Base-by-base conservation (phyloP, 768 basidiomycete genomes). In the Phanerochaete sordida region DNA sequence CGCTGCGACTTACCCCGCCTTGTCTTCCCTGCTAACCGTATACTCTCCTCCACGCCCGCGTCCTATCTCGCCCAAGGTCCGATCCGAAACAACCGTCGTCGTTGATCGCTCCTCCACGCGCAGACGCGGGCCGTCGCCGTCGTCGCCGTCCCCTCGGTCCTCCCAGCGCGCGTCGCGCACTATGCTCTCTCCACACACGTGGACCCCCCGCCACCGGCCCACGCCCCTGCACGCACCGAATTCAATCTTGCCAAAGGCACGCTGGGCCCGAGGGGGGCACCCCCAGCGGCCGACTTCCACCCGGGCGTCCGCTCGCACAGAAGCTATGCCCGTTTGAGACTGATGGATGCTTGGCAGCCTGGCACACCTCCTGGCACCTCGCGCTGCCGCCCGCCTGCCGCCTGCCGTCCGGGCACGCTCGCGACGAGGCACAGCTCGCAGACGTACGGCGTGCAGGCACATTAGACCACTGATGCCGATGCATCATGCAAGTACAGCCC, bases 291-390 rank as follows among this genome's bases (percentile, higher is more conserved):
- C 57, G 57, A 58, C 30, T 58, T 58, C 48, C 53, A 61, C 45
- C 60, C 53, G 60, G 60, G 55, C 60, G 55, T 61, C 48, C 35
- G 46, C 30, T 26, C 28, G 35, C 19, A 51, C 26, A 15, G 54
- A 48, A 49, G 57, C 60, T 61, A 61, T 53, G 35, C 60, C 60
- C 43, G 26, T 56, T 53, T 48, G 23, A 51, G 59, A 26, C 44
- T 61, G 60, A 61, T 61, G 60, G 55, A 47, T 57, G 54, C 54
- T 60, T 60, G 51, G 52, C 59, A 55, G 28, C 31, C 37, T 37
- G 39, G 39, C 4, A 19, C n/a, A n/a, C n/a, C n/a, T n/a, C n/a
- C n/a, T n/a, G n/a, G n/a, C n/a, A n/a, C n/a, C n/a, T n/a, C n/a
- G 33, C 31, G 19, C 35, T 46, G 4, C 44, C 30, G 46, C 31